Base-by-base conservation (phyloP, 805 yeast genomes). In the Wickerhamomyces mucosus region DNA sequence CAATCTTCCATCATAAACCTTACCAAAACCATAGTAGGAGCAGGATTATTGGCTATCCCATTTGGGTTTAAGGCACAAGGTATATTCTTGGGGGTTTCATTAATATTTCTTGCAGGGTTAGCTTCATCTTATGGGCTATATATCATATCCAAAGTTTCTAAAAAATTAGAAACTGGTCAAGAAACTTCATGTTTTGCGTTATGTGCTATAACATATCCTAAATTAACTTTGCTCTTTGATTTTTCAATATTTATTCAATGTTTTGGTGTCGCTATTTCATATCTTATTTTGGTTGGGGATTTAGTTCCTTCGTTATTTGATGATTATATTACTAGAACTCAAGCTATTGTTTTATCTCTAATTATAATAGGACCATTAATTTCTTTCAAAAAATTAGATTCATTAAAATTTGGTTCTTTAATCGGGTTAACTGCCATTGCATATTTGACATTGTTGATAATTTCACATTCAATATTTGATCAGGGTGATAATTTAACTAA, bases 31-130 rank as follows among this genome's bases (percentile, higher is more conserved):
- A 78, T 82, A 34, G 67, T 82, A 10, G 94, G 94, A 6, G 85
- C 92, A 1, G 94, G 94, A 1, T 61, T 80, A 26, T 63, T 81
- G 16, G 84, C 88, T 11, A 71, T 81, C 59, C 88, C 92, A 1
- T 75, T 64, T 38, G 82, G 85, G 1, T 75, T 78, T 55, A 64
- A 67, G 34, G 67, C 78, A 18, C 84, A 80, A 50, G 85, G 88
- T 6, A 48, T 79, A 3, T 34, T 72, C 8, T 56, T 75, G 17
- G 92, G 92, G 3, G 42, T 65, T 0, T 26, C 62, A 3, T 60
- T 82, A 21, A 63, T 79, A 8, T 14, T 77, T 1, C 34, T 78
- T 26, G 84, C 85, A 1, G 85, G 83, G 2, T 26, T 65, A 5
- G 69, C 84, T 0, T 74, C 85, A 11, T 74, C 77, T 3, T 75